Base-by-base conservation (phyloP, 331 rosid species). In the Quercus phellos region DNA sequence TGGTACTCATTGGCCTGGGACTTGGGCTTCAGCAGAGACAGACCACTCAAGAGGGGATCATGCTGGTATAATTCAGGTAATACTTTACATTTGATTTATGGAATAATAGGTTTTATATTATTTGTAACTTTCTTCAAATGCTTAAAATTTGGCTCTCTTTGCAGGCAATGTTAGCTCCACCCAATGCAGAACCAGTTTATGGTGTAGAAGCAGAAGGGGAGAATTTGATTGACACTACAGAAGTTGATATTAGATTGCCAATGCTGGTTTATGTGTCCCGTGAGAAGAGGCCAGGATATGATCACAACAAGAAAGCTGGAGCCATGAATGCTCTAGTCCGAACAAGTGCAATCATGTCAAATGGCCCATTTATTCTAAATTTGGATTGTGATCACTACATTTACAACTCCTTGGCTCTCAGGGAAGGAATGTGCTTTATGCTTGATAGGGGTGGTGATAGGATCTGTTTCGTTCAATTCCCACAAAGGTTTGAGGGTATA, bases 371-470 rank as follows among this genome's bases (percentile, higher is more conserved):
- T 81, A 81, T 93, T 77, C 87, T 93, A 61, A 93, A 93, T 77
- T 96, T 93, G 17, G 97, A 93, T 61, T 93, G 97, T 73, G 96
- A 93, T 83, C 97, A 93, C 77, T 93, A 93, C 80, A 79, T 93
- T 55, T 83, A 90, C 84, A 90, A 93, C 81, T 93, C 97, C 34
- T 64, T 81, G 72, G 97, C 97, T 64, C 73, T 93, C 11, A 85
- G 96, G 73, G 97, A 93, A 86, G 96, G 95, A 5, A 90, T 93
- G 96, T 93, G 97, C 81, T 93, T 93, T 78, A 93, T 93, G 97
- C 96, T 93, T 21, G 96, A 93, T 43, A 82, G 91, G 60, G 97
- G 97, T 0, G 96, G 96, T 74, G 97, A 93, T 70, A 87, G 96
- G 75, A 89, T 93, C 61, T 89, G 92, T 59, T 93, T 87, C 64